A percentile compares a stretch with the other conserved stretches of the same genome.
Evolutionary conservation across 345 rosid species (phyloP).

Genomic region (Syzygium jambos): DNA sequence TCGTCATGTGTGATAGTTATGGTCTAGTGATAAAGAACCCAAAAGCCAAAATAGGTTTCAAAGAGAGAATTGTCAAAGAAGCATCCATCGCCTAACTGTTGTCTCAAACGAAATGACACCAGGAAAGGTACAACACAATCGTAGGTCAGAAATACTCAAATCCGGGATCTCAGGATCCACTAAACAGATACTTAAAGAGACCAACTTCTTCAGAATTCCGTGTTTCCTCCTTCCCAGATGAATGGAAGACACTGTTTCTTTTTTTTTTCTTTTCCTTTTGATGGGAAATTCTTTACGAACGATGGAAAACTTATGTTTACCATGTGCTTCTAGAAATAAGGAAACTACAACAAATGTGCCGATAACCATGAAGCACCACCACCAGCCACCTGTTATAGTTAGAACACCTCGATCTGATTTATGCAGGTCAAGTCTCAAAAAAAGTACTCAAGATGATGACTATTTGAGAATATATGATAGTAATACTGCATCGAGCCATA

Average conservation of each 20-base stretch:
- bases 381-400: background rate
- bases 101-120: background rate
- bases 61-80: background rate
- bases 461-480: background rate
- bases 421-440: background rate
- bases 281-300: background rate
- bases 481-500: background rate
- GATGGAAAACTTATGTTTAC: background rate
- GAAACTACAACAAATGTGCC: background rate
- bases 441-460: background rate
- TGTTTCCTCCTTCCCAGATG: background rate
- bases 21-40: background rate
- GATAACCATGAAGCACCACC: background rate
- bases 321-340: background rate
- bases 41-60: background rate
- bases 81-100: background rate
- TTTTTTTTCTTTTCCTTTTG: background rate
- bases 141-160: background rate
- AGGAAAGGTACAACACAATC: background rate
- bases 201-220: background rate
- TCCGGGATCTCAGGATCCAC: background rate
- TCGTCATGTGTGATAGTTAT: background rate
- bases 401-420: background rate
- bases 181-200: background rate
- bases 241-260: background rate